Conservation (phyloP, 2,329 filamentous ascomycete species). For the Penicillium sp. region DNA sequence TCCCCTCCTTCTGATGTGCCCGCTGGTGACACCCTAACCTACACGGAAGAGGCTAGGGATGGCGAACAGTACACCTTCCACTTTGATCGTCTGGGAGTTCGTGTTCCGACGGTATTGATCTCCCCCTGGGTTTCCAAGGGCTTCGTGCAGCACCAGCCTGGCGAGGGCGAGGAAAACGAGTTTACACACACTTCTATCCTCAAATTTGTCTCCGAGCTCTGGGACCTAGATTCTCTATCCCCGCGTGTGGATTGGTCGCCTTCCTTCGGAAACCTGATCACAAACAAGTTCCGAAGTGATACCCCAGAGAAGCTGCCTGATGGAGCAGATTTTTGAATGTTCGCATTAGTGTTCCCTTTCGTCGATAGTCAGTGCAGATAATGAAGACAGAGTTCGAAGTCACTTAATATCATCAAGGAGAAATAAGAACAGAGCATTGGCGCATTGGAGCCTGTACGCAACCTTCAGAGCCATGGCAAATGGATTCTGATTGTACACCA, state of each 20-base stretch:
- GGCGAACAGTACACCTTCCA: constrained; percentile 31
- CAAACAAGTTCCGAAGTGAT: constrained; percentile 24
- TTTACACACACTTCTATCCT: constrained; percentile 48
- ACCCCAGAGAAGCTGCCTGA: constrained; percentile 27
- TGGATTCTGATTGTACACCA: no score
- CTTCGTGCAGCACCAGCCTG: constrained; percentile 39
- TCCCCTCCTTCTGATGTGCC: constrained; percentile 42
- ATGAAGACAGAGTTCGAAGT: not conserved
- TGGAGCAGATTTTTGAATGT: constrained; percentile 23
- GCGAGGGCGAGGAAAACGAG: constrained; percentile 37
- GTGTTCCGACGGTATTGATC: constrained; percentile 32
- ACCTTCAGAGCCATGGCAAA: no score
- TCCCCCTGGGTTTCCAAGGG: constrained; percentile 45
- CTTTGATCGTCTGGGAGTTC: constrained; percentile 33
- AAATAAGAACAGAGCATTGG: not conserved
- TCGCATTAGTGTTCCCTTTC: not conserved
- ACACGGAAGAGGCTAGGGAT: constrained; percentile 30
- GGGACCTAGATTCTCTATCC: constrained; percentile 40
- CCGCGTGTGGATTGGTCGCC: constrained; percentile 40
- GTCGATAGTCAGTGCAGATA: not conserved
- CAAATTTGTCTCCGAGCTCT: constrained; percentile 44
- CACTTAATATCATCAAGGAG: not conserved
- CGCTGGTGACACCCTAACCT: constrained; percentile 37
- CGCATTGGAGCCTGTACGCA: no score
- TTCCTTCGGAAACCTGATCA: constrained; percentile 36